phyloP scores from a whole-genome alignment of 1,139 yeast species.

The Zygoascus hellenicus region DNA sequence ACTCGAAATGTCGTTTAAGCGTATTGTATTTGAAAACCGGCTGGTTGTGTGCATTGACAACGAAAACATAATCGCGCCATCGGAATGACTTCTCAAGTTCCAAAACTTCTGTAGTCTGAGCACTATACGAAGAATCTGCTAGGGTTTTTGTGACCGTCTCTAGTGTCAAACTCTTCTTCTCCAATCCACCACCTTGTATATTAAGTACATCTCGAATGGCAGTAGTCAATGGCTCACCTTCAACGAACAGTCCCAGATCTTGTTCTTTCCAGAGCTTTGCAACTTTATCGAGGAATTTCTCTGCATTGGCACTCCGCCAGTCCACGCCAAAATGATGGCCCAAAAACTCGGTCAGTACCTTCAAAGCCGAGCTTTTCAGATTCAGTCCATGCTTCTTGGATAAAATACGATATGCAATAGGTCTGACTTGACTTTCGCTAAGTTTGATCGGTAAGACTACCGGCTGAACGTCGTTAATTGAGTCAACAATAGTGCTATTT shows the following conservation, averaged over 20 bases:
- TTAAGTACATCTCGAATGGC: conserved; percentile 51
- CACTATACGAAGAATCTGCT: not conserved
- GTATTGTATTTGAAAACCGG: conserved; percentile 62
- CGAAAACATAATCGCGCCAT: conserved; percentile 69
- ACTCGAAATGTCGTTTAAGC: conserved; percentile 58
- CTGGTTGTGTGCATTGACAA: conserved; percentile 60
- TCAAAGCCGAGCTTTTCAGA: conserved; percentile 78
- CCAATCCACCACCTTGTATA: conserved; percentile 8
- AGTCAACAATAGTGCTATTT: conserved; percentile 1
- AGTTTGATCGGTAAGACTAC: conserved; percentile 63
- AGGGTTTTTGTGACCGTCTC: not conserved
- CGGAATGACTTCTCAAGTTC: conserved; percentile 21
- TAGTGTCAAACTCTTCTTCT: not conserved
- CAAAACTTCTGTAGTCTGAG: conserved; percentile 2
- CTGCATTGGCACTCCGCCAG: conserved; percentile 71
- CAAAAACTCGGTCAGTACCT: conserved; percentile 61
- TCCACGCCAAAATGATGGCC: conserved; percentile 77
- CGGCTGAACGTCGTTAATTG: not conserved
- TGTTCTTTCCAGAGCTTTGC: conserved; percentile 84
- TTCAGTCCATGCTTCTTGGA: conserved; percentile 92
- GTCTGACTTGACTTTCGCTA: conserved; percentile 77
- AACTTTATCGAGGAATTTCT: conserved; percentile 66
- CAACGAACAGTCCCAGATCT: conserved; percentile 79
- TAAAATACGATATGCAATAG: conserved; percentile 80
- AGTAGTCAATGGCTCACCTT: conserved; percentile 59